These are phyloP conservation scores for Lasiosphaeria miniovina DNA, from an alignment of 495 filamentous ascomycete species.

Conservation along the genomic window DNA sequence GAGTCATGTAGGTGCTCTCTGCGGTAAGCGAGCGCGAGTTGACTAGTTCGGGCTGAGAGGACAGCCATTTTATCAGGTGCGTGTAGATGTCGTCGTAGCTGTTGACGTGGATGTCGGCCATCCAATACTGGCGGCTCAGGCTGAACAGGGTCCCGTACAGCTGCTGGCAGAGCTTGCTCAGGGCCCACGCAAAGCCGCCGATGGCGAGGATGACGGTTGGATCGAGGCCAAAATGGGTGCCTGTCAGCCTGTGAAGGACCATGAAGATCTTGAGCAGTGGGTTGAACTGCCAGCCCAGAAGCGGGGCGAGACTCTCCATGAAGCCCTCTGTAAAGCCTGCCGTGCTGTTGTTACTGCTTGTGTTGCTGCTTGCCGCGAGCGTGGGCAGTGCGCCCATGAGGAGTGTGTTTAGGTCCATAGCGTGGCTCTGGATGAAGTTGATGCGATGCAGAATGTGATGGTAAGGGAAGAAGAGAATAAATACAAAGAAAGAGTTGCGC, in stretches of 20 bases:
- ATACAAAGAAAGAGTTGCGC: too few species aligned
- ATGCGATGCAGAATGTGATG: background rate
- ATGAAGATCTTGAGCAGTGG: conserved; percentile 28
- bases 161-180: conserved; percentile 33
- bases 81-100: conserved; percentile 58
- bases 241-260: conserved; percentile 29
- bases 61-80: conserved; percentile 60
- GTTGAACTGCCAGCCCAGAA: conserved; percentile 32
- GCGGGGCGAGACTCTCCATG: conserved; percentile 26
- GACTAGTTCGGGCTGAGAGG: conserved; percentile 49
- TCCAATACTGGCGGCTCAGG: conserved; percentile 45
- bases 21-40: conserved; percentile 56
- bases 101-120: conserved; percentile 53
- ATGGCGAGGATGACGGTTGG: conserved; percentile 35
- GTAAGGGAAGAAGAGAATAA: background rate
- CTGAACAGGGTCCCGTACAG: conserved; percentile 23
- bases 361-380: conserved; percentile 21
- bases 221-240: conserved; percentile 36
- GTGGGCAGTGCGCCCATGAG: conserved; percentile 24
- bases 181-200: conserved; percentile 38
- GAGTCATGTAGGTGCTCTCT: conserved; percentile 49
- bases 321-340: conserved; percentile 17
- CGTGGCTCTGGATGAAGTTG: background rate
- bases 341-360: conserved; percentile 12
- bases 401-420: conserved; percentile 27